phyloP scores from a whole-genome alignment of 106 monocot species.

The Dendrobium nobile region DNA sequence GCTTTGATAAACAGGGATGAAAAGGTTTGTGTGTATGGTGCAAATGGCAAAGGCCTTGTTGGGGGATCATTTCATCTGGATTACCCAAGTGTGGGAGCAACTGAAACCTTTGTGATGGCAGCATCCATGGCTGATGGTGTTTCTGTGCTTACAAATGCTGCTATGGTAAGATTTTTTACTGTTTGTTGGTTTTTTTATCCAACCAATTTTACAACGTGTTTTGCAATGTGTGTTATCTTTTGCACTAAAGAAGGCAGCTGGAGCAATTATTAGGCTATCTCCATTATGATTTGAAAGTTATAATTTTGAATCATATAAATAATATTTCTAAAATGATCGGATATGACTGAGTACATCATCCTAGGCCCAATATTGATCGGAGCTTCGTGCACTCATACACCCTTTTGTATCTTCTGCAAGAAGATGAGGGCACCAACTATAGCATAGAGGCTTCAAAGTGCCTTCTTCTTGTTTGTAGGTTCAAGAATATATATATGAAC shows the following conservation, averaged over 20 bases:
- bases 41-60: constrained; percentile 42
- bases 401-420: not conserved
- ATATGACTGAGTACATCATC: not conserved
- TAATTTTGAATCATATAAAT: not conserved
- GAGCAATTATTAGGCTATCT: not conserved
- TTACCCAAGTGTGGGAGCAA: constrained; percentile 55
- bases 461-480: not conserved
- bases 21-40: constrained; percentile 26
- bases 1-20: constrained; percentile 24
- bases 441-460: not conserved
- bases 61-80: constrained; percentile 38
- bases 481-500: not conserved
- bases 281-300: not conserved
- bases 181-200: not conserved
- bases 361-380: not conserved
- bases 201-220: constrained; percentile 1
- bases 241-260: not conserved
- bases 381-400: not conserved
- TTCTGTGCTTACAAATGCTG: constrained; percentile 43
- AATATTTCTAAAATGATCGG: not conserved
- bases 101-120: constrained; percentile 53
- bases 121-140: constrained; percentile 42
- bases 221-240: not conserved
- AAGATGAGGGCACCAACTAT: not conserved
- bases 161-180: constrained; percentile 20